phyloP scores from a whole-genome alignment of 495 filamentous ascomycete genomes.

The Wilcoxina mikolae region DNA sequence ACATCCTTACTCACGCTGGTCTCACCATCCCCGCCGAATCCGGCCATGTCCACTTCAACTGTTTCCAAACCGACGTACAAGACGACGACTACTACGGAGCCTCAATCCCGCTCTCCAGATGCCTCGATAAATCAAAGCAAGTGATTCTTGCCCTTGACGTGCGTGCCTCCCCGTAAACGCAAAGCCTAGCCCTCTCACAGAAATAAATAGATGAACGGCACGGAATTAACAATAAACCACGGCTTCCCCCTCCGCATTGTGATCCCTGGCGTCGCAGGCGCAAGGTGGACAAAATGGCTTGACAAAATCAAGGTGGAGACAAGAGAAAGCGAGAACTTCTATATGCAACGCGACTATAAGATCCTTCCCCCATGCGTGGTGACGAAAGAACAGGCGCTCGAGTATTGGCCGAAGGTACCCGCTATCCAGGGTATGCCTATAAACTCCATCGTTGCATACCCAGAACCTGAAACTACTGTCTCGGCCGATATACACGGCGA shows the following conservation, averaged over 20 bases:
- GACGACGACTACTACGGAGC: slow-evolving; percentile 44
- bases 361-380: slow-evolving; percentile 35
- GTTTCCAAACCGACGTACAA: slow-evolving; percentile 36
- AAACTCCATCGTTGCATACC: slow-evolving; percentile 41
- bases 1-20: slow-evolving; percentile 37
- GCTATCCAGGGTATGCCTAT: slow-evolving; percentile 37
- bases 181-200: neutral
- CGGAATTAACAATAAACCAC: slow-evolving; percentile 33
- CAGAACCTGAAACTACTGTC: slow-evolving; percentile 32
- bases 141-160: slow-evolving; percentile 43
- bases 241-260: slow-evolving; percentile 39
- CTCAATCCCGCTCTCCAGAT: slow-evolving; percentile 37
- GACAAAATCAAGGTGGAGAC: slow-evolving; percentile 36
- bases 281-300: slow-evolving; percentile 43
- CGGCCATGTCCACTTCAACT: slow-evolving; percentile 42
- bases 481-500: slow-evolving; percentile 25
- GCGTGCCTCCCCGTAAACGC: slow-evolving; percentile 4
- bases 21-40: slow-evolving; percentile 14
- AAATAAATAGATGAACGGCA: slow-evolving; percentile 32
- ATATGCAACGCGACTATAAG: slow-evolving; percentile 40
- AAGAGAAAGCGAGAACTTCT: slow-evolving; percentile 36
- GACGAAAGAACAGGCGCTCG: slow-evolving; percentile 35
- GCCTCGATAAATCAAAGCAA: slow-evolving; percentile 34
- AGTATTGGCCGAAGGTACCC: slow-evolving; percentile 35
- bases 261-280: slow-evolving; percentile 38